These are phyloP conservation scores for Pseudovirgaria hyperparasitica DNA, from an alignment of 2,329 filamentous ascomycete genomes.

Conservation along the genomic window DNA sequence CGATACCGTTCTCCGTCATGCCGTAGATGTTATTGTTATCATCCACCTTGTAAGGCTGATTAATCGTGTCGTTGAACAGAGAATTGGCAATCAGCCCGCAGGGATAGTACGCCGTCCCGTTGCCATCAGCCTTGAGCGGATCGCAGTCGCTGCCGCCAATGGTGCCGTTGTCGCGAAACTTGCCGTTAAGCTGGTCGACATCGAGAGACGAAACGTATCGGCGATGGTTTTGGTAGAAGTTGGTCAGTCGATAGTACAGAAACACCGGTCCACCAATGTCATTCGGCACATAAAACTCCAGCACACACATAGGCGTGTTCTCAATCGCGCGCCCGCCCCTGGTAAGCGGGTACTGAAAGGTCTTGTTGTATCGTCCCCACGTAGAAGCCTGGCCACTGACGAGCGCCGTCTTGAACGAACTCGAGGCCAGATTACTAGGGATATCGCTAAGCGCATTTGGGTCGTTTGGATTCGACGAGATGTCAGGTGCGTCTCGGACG, in stretches of 20 bases:
- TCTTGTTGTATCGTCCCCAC: constrained; percentile 21
- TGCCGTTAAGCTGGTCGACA: constrained; percentile 68
- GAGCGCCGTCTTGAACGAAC: constrained; percentile 56
- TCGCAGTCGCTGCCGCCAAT: constrained; percentile 62
- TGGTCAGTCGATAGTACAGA: constrained; percentile 90
- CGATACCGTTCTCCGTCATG: constrained; percentile 69
- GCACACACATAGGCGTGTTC: constrained; percentile 46
- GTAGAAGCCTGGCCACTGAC: constrained; percentile 21
- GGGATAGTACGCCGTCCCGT: constrained; percentile 65
- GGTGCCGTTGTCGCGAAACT: constrained; percentile 43
- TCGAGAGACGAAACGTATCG: constrained; percentile 89
- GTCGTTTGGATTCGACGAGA: constrained; percentile 7
- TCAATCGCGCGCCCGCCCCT: constrained; percentile 6
- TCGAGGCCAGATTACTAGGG: constrained; percentile 43
- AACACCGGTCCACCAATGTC: constrained; percentile 69
- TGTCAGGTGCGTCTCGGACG: constrained; percentile 38
- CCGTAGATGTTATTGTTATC: constrained; percentile 41
- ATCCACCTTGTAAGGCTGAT: constrained; percentile 33
- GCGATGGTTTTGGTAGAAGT: constrained; percentile 98
- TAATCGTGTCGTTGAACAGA: constrained; percentile 87
- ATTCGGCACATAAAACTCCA: constrained; percentile 71
- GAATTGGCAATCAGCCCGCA: constrained; percentile 96
- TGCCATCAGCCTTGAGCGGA: constrained; percentile 42
- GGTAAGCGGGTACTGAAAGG: constrained; percentile 23
- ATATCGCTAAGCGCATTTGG: constrained; percentile 35